phyloP scores from a whole-genome alignment of 768 basidiomycete genomes.

The Pisolithus orientalis region DNA sequence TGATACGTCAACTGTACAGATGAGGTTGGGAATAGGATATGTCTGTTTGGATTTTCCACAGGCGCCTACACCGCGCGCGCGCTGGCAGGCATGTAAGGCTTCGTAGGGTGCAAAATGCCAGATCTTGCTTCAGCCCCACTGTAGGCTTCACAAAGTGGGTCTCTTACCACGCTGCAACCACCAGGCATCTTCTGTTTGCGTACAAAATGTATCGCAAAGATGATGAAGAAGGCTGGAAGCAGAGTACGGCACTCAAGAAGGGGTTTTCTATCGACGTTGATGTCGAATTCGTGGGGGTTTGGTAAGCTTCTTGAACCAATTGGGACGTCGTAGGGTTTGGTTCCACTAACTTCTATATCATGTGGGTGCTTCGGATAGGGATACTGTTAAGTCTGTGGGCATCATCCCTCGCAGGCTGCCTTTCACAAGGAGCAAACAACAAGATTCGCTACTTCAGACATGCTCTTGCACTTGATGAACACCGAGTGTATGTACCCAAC shows the following conservation, averaged over 20 bases:
- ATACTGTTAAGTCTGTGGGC: conserved; percentile 67
- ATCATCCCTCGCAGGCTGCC: conserved; percentile 56
- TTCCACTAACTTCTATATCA: not conserved
- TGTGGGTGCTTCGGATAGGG: conserved; percentile 35
- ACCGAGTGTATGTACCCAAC: too few species aligned
- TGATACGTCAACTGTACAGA: conserved; percentile 31
- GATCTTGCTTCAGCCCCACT: not conserved
- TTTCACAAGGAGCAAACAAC: conserved; percentile 54
- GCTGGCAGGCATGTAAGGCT: conserved; percentile 57
- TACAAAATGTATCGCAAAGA: conserved; percentile 56
- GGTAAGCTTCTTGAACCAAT: conserved; percentile 33
- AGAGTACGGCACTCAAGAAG: conserved; percentile 65
- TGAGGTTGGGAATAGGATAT: conserved; percentile 65
- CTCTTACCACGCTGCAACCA: conserved; percentile 64
- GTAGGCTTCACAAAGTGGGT: conserved; percentile 64
- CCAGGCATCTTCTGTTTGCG: conserved; percentile 72
- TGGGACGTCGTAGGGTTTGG: not conserved
- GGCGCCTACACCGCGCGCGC: conserved; percentile 70
- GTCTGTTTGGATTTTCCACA: conserved; percentile 75
- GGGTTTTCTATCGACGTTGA: conserved; percentile 71
- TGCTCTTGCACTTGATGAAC: conserved; percentile 67
- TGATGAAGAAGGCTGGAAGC: conserved; percentile 52
- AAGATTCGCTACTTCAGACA: conserved; percentile 64
- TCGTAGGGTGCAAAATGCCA: not conserved
- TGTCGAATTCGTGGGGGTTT: conserved; percentile 69